These are phyloP conservation scores for Stipa capillata DNA, from an alignment of 176 grass and related monocot species.

Conservation along the genomic window DNA sequence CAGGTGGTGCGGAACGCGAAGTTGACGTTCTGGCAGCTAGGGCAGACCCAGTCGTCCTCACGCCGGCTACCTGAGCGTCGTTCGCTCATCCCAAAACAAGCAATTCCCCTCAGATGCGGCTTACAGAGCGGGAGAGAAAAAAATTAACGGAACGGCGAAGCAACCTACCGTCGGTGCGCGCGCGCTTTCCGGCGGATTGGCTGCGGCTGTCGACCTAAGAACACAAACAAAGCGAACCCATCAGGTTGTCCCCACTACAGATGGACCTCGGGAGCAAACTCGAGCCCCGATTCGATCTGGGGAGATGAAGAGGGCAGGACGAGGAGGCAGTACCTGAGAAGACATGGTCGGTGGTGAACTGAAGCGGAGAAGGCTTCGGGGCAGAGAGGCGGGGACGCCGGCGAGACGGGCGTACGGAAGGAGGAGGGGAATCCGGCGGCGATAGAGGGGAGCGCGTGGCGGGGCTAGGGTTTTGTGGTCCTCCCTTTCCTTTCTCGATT, in stretches of 20 bases:
- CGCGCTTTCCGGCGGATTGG: conserved; percentile 71
- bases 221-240: not conserved
- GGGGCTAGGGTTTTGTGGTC: conserved; percentile 38
- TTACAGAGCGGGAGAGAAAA: not conserved
- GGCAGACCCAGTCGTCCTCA: conserved; percentile 86
- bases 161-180: conserved; percentile 69
- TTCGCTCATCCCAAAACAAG: not conserved
- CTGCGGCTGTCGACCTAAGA: conserved; percentile 61
- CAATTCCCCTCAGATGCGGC: not conserved
- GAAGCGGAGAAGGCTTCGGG: too few species aligned
- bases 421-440: conserved; percentile 28
- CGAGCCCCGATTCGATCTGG: not conserved
- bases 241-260: too few species aligned
- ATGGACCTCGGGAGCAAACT: not conserved
- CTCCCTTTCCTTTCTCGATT: not conserved
- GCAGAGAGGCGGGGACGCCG: not conserved
- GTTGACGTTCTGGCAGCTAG: conserved; percentile 81
- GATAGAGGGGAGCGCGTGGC: not conserved
- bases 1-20: conserved; percentile 88
- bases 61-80: conserved; percentile 40
- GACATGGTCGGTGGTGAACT: conserved; percentile 27
- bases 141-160: not conserved
- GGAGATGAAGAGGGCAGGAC: not conserved
- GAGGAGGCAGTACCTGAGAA: conserved; percentile 63
- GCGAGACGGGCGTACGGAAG: not conserved